These are phyloP conservation scores for Trichoderma afroharzianum DNA, from an alignment of 2,329 filamentous ascomycete species.

Conservation along the genomic window DNA sequence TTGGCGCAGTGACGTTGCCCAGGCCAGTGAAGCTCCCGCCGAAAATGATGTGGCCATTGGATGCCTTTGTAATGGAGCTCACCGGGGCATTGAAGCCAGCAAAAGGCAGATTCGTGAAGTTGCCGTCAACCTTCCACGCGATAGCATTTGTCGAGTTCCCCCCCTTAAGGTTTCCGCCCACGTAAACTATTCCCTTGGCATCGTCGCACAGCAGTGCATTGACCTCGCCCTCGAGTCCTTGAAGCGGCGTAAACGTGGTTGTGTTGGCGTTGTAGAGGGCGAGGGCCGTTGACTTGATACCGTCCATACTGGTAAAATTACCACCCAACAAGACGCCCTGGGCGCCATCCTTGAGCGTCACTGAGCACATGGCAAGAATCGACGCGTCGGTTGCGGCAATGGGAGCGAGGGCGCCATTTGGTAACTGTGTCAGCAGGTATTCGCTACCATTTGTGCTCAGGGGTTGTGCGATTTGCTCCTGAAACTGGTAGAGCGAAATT, in stretches of 20 bases:
- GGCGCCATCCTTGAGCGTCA: conserved; percentile 63
- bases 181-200: conserved; percentile 74
- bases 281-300: conserved; percentile 70
- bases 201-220: conserved; percentile 79
- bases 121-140: conserved; percentile 65
- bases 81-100: conserved; percentile 93
- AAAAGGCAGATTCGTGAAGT: conserved; percentile 82
- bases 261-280: conserved; percentile 77
- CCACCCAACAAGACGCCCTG: conserved; percentile 82
- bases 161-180: conserved; percentile 81
- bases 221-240: conserved; percentile 80
- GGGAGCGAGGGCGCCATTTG: conserved; percentile 77
- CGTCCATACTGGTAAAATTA: conserved; percentile 89
- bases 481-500: conserved; percentile 83
- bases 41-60: conserved; percentile 84
- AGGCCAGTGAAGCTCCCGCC: conserved; percentile 86
- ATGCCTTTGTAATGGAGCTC: conserved; percentile 73
- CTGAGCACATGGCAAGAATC: conserved; percentile 85
- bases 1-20: conserved; percentile 71
- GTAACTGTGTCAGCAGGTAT: conserved; percentile 74
- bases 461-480: conserved; percentile 69
- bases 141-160: conserved; percentile 86
- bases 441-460: conserved; percentile 73
- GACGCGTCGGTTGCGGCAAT: conserved; percentile 75
- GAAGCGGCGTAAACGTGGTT: conserved; percentile 65